Base-by-base conservation (phyloP, 2,329 filamentous ascomycete genomes). In the Podosphaera fusca region DNA sequence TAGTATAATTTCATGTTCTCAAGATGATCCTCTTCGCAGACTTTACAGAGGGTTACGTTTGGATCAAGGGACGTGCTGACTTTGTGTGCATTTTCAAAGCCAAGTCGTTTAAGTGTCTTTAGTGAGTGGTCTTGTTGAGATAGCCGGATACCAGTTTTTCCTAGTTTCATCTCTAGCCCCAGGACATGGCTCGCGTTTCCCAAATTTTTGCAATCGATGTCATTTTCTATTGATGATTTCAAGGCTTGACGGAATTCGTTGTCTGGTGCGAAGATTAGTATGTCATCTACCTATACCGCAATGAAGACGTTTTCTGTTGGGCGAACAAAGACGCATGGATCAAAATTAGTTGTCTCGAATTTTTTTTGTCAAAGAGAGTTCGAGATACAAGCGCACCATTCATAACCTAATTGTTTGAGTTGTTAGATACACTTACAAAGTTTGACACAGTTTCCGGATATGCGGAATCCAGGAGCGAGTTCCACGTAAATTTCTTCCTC, bases 361-460 rank as follows among this genome's bases (percentile, higher is more conserved):
- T 38, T 29, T 31, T 55, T 55, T 55, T 50, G 47, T 50, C 31
- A 33, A 55, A 55, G 30, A 31, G 53, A 55, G n/a, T 30, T 55
- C 36, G 38, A 55, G 33, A 55, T 55, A 46, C 53, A 55, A 46
- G 53, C 36, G 31, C 46, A 55, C 21, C 53, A 46, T 55, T 45
- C 53, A 55, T 38, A 38, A n/a, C 53, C 53, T 33, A 38, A 55
- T 55, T 46, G 36, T 46, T 55, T 55, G 33, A 46, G 38, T n/a
- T 38, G 7, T 21, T 55, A 46, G 53, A 46, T 46, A 45, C 36
- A 55, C 21, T 55, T 55, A 45, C 53, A 29, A 46, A 55, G 21
- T 45, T 31, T 14, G n/a, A 31, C 38, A 46, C 53, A 55, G 45
- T 55, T 55, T 45, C 53, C 38, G 29, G 53, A 46, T 55, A 3